Percentiles rank a stretch among this genome's conserved stretches.
Evolutionary conservation across 2,329 filamentous ascomycete genomes (phyloP).

Genomic region (Phaeoacremonium minimum): DNA sequence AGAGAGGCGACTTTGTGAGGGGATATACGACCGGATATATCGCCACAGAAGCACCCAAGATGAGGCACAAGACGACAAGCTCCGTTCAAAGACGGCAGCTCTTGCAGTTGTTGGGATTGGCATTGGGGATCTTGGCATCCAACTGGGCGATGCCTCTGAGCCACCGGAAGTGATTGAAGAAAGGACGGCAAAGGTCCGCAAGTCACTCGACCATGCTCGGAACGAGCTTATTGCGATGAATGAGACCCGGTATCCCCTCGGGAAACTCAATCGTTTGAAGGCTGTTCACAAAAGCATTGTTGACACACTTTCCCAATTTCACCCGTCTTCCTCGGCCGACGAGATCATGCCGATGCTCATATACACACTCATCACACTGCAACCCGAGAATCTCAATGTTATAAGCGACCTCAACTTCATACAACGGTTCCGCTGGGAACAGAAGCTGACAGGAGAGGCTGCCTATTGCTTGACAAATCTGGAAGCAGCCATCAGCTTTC

Average conservation of each 20-base stretch:
- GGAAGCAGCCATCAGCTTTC: slow-evolving; percentile 88
- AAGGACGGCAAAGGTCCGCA: slow-evolving; percentile 63
- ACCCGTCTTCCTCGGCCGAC: slow-evolving; percentile 83
- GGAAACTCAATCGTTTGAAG: slow-evolving; percentile 85
- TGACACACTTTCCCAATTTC: slow-evolving; percentile 68
- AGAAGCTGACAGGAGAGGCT: slow-evolving; percentile 86
- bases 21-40: slow-evolving; percentile 84
- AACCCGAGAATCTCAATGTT: slow-evolving; percentile 78
- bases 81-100: slow-evolving; percentile 90
- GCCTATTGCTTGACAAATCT: slow-evolving; percentile 96
- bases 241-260: slow-evolving; percentile 79
- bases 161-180: slow-evolving; percentile 54
- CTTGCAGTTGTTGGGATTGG: slow-evolving; percentile 89
- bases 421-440: slow-evolving; percentile 81
- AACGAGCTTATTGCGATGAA: slow-evolving; percentile 77
- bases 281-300: slow-evolving; percentile 91
- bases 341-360: slow-evolving; percentile 97
- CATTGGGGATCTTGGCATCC: slow-evolving; percentile 76
- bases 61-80: slow-evolving; percentile 89
- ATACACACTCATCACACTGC: slow-evolving; percentile 88
- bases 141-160: slow-evolving; percentile 56
- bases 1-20: slow-evolving; percentile 79
- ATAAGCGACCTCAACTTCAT: slow-evolving; percentile 96
- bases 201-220: slow-evolving; percentile 68
- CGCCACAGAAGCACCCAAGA: slow-evolving; percentile 88